phyloP scores from a whole-genome alignment of 78 protist genomes.

The Acrasis kona region DNA sequence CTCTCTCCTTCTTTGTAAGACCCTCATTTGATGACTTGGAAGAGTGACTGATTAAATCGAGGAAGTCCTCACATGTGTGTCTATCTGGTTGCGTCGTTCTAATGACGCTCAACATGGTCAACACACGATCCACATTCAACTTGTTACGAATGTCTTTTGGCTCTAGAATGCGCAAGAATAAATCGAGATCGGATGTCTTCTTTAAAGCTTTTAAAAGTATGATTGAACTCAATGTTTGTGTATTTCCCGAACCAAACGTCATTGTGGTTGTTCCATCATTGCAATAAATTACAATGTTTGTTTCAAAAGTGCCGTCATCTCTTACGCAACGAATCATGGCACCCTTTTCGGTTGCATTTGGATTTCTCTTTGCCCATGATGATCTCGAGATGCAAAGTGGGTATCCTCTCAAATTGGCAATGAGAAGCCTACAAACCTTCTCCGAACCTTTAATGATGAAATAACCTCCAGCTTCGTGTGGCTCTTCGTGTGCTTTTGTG shows the following conservation, averaged over 20 bases:
- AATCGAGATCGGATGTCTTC: no score
- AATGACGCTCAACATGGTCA: no score
- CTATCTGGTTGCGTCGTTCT: no score
- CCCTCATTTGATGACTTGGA: background rate
- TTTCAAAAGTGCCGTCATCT: constrained; percentile 58
- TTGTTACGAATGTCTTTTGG: no score
- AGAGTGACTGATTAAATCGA: constrained; percentile 45
- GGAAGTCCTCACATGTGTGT: no score
- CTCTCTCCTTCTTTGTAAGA: constrained; percentile 3
- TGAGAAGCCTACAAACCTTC: constrained; percentile 74
- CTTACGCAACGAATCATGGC: constrained; percentile 72
- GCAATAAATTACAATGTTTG: constrained; percentile 72
- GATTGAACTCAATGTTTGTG: constrained; percentile 73
- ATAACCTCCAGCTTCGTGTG: constrained; percentile 83
- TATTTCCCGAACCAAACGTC: constrained; percentile 58
- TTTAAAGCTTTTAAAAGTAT: constrained; percentile 46
- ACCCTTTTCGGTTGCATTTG: constrained; percentile 70
- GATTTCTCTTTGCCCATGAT: constrained; percentile 65
- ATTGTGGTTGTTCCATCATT: constrained; percentile 54
- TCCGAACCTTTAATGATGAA: constrained; percentile 87
- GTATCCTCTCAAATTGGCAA: constrained; percentile 61
- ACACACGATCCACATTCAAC: no score
- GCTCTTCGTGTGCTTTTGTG: constrained; percentile 40
- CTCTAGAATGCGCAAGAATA: no score
- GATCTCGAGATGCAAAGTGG: constrained; percentile 50